Percentiles rank a stretch among this genome's conserved stretches.
phyloP scores from a whole-genome alignment of 768 basidiomycete species.

The Phlebiopsis gigantea region DNA sequence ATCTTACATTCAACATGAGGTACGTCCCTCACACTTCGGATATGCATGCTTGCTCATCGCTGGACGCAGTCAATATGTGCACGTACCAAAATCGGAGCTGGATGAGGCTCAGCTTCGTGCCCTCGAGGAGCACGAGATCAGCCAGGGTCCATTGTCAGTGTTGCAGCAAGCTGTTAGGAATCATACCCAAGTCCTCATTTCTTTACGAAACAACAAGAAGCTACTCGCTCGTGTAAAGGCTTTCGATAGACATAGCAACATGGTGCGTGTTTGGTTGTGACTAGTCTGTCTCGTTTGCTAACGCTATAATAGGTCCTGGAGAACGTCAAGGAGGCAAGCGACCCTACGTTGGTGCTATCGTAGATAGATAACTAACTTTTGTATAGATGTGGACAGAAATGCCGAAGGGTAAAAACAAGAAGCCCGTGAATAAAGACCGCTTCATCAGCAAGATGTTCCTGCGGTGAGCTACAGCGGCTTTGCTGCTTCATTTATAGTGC shows the following conservation, averaged over 20 bases:
- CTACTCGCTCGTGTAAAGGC: constrained; percentile 93
- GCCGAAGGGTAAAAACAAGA: constrained; percentile 98
- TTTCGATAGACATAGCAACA: constrained; percentile 97
- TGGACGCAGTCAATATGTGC: constrained; percentile 81
- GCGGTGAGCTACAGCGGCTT: constrained; percentile 43
- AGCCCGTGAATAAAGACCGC: constrained; percentile 97
- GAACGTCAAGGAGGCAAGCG: constrained; percentile 90
- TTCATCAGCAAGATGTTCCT: constrained; percentile 99
- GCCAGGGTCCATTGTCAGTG: constrained; percentile 94
- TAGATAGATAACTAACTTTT: constrained; percentile 1
- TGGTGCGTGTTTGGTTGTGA: too few relatives aligned
- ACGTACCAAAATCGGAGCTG: constrained; percentile 94
- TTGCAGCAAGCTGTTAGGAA: constrained; percentile 97
- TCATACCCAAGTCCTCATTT: constrained; percentile 96
- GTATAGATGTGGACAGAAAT: constrained; percentile 97
- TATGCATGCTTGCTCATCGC: constrained; percentile 1
- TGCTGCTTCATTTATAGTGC: background rate
- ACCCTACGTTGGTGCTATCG: background rate
- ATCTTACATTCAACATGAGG: constrained; percentile 18
- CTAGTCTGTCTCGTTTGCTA: too few relatives aligned
- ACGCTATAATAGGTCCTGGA: constrained; percentile 69
- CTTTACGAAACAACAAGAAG: constrained; percentile 97
- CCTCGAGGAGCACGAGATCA: constrained; percentile 97
- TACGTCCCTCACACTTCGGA: constrained; percentile 7
- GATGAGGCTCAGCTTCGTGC: constrained; percentile 95